Evolutionary conservation across 1,139 yeast species (phyloP).

Genomic region (Pichia sp.): DNA sequence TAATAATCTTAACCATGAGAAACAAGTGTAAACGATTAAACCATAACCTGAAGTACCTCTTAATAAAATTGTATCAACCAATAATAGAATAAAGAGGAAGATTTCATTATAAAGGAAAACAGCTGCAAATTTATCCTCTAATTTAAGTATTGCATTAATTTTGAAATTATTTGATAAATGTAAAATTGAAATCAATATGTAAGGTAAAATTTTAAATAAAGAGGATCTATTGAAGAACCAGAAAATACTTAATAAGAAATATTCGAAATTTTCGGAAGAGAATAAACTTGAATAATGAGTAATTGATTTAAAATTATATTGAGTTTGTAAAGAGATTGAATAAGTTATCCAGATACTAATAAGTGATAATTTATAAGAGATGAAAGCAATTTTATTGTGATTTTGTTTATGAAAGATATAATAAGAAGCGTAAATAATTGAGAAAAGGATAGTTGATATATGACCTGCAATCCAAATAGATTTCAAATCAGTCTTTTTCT

Average conservation of each 20-base stretch:
- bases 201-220: constrained; percentile 59
- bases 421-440: constrained; percentile 40
- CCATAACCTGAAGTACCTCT: constrained; percentile 66
- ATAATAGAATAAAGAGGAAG: constrained; percentile 42
- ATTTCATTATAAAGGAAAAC: constrained; percentile 57
- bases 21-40: constrained; percentile 45
- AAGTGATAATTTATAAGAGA: constrained; percentile 46
- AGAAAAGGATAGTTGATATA: constrained; percentile 40
- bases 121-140: constrained; percentile 37
- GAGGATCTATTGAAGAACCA: constrained; percentile 65
- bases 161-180: constrained; percentile 43
- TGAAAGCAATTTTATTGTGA: constrained; percentile 37
- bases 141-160: constrained; percentile 35
- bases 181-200: constrained; percentile 45
- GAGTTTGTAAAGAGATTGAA: constrained; percentile 47
- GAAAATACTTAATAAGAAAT: constrained; percentile 42
- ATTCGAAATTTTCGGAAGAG: constrained; percentile 66
- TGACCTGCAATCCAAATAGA: constrained; percentile 62
- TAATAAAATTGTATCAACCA: constrained; percentile 52
- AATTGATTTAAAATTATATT: constrained; percentile 42
- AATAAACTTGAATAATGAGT: constrained; percentile 54
- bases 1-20: constrained; percentile 65
- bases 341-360: constrained; percentile 52
- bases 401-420: constrained; percentile 41
- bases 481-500: constrained; percentile 29